Conservation (phyloP, 2,329 filamentous ascomycete genomes). For the Penicillium hesseltinei region DNA sequence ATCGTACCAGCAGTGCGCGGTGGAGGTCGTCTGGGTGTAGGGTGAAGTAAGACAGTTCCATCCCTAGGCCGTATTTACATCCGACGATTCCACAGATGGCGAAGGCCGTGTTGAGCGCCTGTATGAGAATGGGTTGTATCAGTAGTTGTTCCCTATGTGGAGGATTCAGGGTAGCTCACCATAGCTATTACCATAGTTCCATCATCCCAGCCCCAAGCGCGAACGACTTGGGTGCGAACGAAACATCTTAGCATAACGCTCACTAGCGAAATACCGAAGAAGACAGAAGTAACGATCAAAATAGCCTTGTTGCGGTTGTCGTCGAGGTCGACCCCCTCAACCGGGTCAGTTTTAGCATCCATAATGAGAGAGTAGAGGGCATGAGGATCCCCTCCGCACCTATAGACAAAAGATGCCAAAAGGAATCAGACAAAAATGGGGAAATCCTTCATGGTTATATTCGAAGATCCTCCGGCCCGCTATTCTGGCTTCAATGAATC, state of each 20-base stretch:
- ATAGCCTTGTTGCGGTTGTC: slow-evolving; percentile 22
- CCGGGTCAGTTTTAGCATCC: slow-evolving; percentile 1
- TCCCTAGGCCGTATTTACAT: slow-evolving; percentile 25
- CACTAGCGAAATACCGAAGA: slow-evolving; percentile 42
- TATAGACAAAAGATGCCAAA: neutral
- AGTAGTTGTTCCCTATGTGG: neutral
- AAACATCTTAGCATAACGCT: slow-evolving; percentile 42
- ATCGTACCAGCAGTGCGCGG: slow-evolving; percentile 26
- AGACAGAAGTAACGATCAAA: slow-evolving; percentile 33
- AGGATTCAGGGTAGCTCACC: slow-evolving; percentile 16
- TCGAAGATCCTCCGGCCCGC: slow-evolving; percentile 8
- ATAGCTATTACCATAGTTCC: slow-evolving; percentile 31
- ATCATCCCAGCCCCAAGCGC: slow-evolving; percentile 40
- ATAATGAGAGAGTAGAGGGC: slow-evolving; percentile 8
- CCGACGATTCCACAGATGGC: slow-evolving; percentile 29
- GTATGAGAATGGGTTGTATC: neutral
- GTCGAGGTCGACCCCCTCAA: slow-evolving; percentile 4
- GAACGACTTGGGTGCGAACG: slow-evolving; percentile 42
- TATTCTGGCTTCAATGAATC: slow-evolving; percentile 2
- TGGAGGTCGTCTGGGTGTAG: slow-evolving; percentile 19
- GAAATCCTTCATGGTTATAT: slow-evolving; percentile 15
- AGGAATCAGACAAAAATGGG: neutral
- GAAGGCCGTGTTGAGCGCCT: slow-evolving; percentile 29
- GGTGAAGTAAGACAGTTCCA: slow-evolving; percentile 20
- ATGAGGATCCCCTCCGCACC: slow-evolving; percentile 11